A percentile compares a stretch with the other conserved stretches of the same genome.
Conservation (phyloP, 2,329 filamentous ascomycete species). For the Aspergillus versicolor region DNA sequence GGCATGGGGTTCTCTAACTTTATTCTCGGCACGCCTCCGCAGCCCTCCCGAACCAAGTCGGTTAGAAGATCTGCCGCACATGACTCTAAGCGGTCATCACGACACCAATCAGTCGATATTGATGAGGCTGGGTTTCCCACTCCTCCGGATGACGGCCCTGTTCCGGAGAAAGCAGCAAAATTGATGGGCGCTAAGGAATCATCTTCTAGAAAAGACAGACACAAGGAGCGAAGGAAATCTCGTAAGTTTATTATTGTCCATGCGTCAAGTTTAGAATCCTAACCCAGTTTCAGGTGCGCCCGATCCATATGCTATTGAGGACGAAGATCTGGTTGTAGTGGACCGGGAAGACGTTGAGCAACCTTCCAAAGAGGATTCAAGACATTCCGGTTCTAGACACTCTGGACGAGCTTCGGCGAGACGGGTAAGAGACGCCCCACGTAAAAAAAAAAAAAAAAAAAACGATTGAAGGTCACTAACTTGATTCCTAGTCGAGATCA, state of each 20-base stretch:
- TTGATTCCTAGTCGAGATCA: conserved; percentile 30
- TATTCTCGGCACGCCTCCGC: conserved; percentile 66
- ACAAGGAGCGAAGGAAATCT: conserved; percentile 52
- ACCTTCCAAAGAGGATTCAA: conserved; percentile 33
- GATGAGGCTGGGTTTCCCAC: conserved; percentile 63
- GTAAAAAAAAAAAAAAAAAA: too few relatives aligned
- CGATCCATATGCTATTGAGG: conserved; percentile 63
- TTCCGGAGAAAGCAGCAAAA: conserved; percentile 75
- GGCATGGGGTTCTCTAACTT: conserved; percentile 59
- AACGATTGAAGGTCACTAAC: background rate
- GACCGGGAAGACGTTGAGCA: conserved; percentile 48
- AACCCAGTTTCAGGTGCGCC: conserved; percentile 31
- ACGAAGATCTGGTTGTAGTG: conserved; percentile 63
- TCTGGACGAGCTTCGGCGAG: conserved; percentile 38
- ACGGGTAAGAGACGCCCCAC: conserved; percentile 30
- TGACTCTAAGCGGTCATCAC: conserved; percentile 56
- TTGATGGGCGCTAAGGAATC: conserved; percentile 62
- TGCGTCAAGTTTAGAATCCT: background rate
- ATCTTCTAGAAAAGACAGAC: conserved; percentile 46
- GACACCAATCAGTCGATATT: conserved; percentile 68
- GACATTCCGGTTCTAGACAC: conserved; percentile 26
- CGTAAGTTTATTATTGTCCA: conserved; percentile 22
- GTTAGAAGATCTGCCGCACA: conserved; percentile 60
- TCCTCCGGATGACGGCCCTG: conserved; percentile 67
- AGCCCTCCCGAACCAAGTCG: conserved; percentile 61